Conservation (phyloP, 2,329 filamentous ascomycete species). For the Xylaria hypoxylon region DNA sequence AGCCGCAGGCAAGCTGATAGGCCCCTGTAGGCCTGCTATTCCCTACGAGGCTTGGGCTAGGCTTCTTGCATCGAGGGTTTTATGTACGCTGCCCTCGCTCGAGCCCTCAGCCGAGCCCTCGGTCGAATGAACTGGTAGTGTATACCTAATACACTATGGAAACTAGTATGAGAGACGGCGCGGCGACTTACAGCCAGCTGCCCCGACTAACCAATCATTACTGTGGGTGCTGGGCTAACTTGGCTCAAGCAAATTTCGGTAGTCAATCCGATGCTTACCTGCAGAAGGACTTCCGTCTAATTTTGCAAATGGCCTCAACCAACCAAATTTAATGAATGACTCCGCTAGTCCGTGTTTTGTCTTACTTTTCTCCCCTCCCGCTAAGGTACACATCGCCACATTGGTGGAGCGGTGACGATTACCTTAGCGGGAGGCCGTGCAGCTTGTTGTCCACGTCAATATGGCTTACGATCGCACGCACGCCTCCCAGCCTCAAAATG, state of each 20-base stretch:
- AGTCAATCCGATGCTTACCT: conserved; percentile 23
- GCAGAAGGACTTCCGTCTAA: neutral
- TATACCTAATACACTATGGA: neutral
- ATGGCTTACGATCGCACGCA: conserved; percentile 4
- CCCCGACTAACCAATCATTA: neutral
- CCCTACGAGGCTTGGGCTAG: conserved; percentile 19
- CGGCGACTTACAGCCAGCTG: neutral
- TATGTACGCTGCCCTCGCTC: neutral
- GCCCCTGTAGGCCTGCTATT: conserved; percentile 9
- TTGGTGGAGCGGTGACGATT: conserved; percentile 21
- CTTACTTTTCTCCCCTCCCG: conserved; percentile 9
- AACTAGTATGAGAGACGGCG: neutral
- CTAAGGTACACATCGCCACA: conserved; percentile 11
- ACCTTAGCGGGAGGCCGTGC: conserved; percentile 32
- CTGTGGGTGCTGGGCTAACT: conserved; percentile 10
- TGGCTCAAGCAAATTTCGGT: conserved; percentile 20
- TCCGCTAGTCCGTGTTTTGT: conserved; percentile 16
- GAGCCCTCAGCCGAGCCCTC: too few species aligned
- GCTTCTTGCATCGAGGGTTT: conserved; percentile 1
- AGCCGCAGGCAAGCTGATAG: conserved; percentile 25
- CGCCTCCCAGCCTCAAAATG: conserved; percentile 20
- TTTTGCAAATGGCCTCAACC: conserved; percentile 13
- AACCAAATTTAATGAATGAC: conserved; percentile 27
- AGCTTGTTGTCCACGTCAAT: conserved; percentile 12
- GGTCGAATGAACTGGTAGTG: neutral